Evolutionary conservation across 345 rosid species (phyloP), one percentile per base, ranked within the genome.

Genomic region (Lepidium africanum): DNA sequence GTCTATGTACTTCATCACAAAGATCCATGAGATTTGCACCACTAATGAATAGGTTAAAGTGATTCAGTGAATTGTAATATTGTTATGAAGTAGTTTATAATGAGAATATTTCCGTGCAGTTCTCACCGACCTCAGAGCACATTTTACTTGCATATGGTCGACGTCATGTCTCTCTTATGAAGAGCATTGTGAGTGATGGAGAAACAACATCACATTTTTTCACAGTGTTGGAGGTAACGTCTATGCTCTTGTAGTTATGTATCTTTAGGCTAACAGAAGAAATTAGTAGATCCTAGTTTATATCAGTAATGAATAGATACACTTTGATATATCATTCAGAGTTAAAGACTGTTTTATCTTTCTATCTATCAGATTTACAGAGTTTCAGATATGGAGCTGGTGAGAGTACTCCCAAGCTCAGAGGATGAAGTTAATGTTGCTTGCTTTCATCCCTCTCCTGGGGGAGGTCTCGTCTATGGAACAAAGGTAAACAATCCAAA

Each of bases 381-480:
- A 85, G 96, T 92, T 76, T 87, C 94, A 38, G 92, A 89, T 67
- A 89, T 92, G 96, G 94, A 89, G 74, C 85, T 92, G 58, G 94
- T 89, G 45, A 83, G 89, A 80, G 94, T 92, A 65, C 94, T 89
- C 63, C 96, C 96, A 19, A 92, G 96, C 75, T 87, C 92, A 25
- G 98, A 92, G 78, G 98, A 92, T 75, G 98, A 92, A 82, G 98
- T 92, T 75, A 92, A 92, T 80, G 98, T 92, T 65, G 98, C 98
- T 54, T 89, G 96, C 80, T 92, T 87, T 77, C 98, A 92, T 81
- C 98, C 98, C 75, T 83, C 81, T 63, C 86, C 87, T 10, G 98
- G 98, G 37, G 94, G 96, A 55, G 98, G 80, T 57, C 81, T 90
- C 69, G 89, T 86, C 30, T 82, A 84, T 81, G 98, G 98, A 65